A percentile compares a stretch with the other conserved stretches of the same genome.
Evolutionary conservation across 345 rosid genomes (phyloP).

Genomic region (Anacardium occidentale): DNA sequence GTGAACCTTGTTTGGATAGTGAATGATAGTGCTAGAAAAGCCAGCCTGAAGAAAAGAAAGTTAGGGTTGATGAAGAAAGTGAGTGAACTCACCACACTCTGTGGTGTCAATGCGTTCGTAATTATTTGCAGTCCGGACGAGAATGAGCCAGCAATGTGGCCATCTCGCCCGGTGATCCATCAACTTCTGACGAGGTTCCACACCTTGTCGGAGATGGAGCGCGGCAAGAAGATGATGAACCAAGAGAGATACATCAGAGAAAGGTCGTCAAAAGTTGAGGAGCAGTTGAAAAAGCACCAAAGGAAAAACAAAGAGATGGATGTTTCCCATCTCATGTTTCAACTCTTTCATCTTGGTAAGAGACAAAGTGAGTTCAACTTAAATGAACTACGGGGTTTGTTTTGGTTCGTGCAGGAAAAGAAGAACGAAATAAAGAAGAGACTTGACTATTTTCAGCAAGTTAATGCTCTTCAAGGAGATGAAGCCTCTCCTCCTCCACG

Average conservation of each 20-base stretch:
- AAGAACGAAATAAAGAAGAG: conserved; percentile 22
- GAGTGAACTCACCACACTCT: conserved; percentile 39
- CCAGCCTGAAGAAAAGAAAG: conserved; percentile 47
- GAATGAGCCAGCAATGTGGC: conserved; percentile 38
- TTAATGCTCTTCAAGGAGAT: conserved; percentile 3
- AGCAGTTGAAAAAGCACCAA: conserved; percentile 12
- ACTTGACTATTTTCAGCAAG: conserved; percentile 4
- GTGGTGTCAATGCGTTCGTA: conserved; percentile 35
- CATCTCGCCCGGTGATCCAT: conserved; percentile 21
- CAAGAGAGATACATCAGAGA: conserved; percentile 37
- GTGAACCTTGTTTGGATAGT: conserved; percentile 40
- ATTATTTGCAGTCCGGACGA: conserved; percentile 42
- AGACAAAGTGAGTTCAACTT: background rate
- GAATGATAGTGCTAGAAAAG: conserved; percentile 38
- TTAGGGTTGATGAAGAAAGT: conserved; percentile 47
- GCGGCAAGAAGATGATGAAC: conserved; percentile 31
- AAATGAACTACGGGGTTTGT: conserved; percentile 13
- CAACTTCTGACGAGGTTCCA: conserved; percentile 21
- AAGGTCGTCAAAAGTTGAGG: conserved; percentile 24
- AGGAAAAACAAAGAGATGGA: conserved; percentile 27
- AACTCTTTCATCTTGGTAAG: conserved; percentile 8
- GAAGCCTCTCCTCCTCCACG: background rate
- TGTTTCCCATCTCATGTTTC: conserved; percentile 23
- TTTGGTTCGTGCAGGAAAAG: conserved; percentile 31
- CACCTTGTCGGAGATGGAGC: conserved; percentile 28